Conservation (phyloP, 2,329 filamentous ascomycete genomes). For the Penicillium hordei region DNA sequence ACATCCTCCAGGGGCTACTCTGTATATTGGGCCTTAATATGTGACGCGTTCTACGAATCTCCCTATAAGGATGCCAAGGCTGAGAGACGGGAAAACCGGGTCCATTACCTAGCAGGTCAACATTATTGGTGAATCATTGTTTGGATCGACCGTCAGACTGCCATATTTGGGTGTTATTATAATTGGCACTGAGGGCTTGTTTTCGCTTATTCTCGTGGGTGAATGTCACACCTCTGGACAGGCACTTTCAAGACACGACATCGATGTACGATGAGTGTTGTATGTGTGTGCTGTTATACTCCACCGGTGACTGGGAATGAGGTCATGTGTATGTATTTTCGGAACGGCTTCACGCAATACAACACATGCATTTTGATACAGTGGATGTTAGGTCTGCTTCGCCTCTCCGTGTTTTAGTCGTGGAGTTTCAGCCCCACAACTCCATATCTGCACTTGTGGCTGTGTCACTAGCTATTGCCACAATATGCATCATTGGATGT, state of each 20-base stretch:
- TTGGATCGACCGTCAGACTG: slow-evolving; percentile 6
- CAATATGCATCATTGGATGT: not conserved
- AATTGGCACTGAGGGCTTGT: not conserved
- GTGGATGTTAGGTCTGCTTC: not conserved
- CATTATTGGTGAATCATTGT: slow-evolving; percentile 10
- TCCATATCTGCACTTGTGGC: not conserved
- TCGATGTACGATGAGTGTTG: not conserved
- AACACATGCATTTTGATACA: not conserved
- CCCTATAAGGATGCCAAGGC: slow-evolving; percentile 16
- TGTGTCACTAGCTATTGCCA: not conserved
- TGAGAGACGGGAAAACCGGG: slow-evolving; percentile 5
- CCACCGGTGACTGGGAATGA: not conserved
- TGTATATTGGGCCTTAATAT: not conserved
- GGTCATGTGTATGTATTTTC: slow-evolving; percentile 1
- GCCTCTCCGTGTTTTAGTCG: not conserved
- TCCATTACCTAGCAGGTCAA: slow-evolving; percentile 1
- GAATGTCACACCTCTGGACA: not conserved
- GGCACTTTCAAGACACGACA: not conserved
- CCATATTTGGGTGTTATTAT: not conserved
- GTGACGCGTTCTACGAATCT: slow-evolving; percentile 18
- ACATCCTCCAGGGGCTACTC: not conserved
- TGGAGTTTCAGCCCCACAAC: not conserved
- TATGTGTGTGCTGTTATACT: not conserved
- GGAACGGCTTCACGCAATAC: not conserved
- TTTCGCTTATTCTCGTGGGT: not conserved